Evolutionary conservation across 2,329 filamentous ascomycete species (phyloP), one percentile per base, ranked within the genome.

Genomic region (Emericellopsis cladophorae): DNA sequence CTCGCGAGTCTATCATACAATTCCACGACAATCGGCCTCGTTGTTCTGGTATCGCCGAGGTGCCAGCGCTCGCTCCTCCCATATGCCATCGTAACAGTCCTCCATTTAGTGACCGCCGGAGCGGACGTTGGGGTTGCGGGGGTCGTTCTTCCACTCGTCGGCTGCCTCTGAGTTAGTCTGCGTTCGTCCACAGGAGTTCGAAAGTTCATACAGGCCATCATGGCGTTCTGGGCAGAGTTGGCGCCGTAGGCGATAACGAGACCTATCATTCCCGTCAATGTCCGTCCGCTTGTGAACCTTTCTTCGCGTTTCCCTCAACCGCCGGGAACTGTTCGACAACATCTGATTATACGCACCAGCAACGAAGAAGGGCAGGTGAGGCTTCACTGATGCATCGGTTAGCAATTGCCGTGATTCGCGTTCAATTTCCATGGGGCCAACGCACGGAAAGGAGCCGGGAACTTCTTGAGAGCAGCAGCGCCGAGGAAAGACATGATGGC

Each of bases 61-160:
- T 26, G 10, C 32, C 23, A 21, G 15, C 12, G 26, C 37, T 23
- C 21, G n/a, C 15, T 34, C 44, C 39, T 40, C 31, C 37, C 18
- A 36, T 35, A 9, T 35, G 10, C 18, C n/a, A 33, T 16, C 16
- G 16, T 40, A 42, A 58, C 26, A 29, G 4, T 9, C 12, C 26
- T 12, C 12, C 26, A 12, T 29, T 29, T 72, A 74, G 59, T 74
- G 70, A 42, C 54, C 56, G 44, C 56, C 59, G 42, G 59, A 51
- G 62, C 68, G 73, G 52, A 63, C 65, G 54, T 72, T 69, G 51
- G 79, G 80, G 77, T 95, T 95, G 66, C 89, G 81, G 51, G 89
- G 87, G 68, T 96, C 90, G 74, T 95, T 93, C 81, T 89, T 93
- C 79, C 77, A 95, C 72, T 96, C 87, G 55, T 84, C 85, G 71